phyloP scores from a whole-genome alignment of 1,139 yeast genomes.

The Hemisphaericaspora subhashii region DNA sequence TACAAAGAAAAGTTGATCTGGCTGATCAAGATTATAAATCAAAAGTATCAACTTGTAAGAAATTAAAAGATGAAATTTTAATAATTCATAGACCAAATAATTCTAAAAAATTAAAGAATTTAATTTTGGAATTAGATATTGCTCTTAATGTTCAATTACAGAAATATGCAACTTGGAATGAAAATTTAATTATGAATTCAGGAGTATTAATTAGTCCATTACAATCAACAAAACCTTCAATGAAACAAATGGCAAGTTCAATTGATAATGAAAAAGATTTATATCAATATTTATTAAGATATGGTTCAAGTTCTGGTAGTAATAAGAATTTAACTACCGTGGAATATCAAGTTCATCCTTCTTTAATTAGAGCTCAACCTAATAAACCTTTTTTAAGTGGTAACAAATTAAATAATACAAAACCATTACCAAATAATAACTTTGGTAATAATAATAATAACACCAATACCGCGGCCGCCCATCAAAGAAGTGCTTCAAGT shows the following conservation, averaged over 20 bases:
- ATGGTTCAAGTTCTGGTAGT: slow-evolving; percentile 34
- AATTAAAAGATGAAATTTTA: slow-evolving; percentile 71
- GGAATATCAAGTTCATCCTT: slow-evolving; percentile 76
- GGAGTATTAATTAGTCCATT: slow-evolving; percentile 84
- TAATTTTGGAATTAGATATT: slow-evolving; percentile 82
- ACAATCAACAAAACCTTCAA: slow-evolving; percentile 54
- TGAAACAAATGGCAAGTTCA: slow-evolving; percentile 73
- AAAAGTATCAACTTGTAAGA: slow-evolving; percentile 71
- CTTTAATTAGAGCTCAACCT: slow-evolving; percentile 44
- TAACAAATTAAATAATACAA: slow-evolving; percentile 11
- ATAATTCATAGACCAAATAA: slow-evolving; percentile 75
- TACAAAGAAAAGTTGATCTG: slow-evolving; percentile 72
- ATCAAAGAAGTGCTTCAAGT: neutral
- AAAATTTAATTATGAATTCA: slow-evolving; percentile 76
- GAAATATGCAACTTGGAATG: slow-evolving; percentile 85
- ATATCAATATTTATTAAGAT: slow-evolving; percentile 61
- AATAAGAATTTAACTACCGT: slow-evolving; percentile 56
- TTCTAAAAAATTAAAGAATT: slow-evolving; percentile 69
- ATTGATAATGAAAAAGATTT: slow-evolving; percentile 84
- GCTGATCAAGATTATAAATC: slow-evolving; percentile 86
- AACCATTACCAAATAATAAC: slow-evolving; percentile 2
- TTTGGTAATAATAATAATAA: too few species aligned
- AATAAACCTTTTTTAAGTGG: slow-evolving; percentile 43
- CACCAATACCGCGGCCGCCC: too few species aligned
- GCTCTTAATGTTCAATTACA: slow-evolving; percentile 87